phyloP scores from a whole-genome alignment of 2,329 filamentous ascomycete species.

The Cordyceps fumosorosea region DNA sequence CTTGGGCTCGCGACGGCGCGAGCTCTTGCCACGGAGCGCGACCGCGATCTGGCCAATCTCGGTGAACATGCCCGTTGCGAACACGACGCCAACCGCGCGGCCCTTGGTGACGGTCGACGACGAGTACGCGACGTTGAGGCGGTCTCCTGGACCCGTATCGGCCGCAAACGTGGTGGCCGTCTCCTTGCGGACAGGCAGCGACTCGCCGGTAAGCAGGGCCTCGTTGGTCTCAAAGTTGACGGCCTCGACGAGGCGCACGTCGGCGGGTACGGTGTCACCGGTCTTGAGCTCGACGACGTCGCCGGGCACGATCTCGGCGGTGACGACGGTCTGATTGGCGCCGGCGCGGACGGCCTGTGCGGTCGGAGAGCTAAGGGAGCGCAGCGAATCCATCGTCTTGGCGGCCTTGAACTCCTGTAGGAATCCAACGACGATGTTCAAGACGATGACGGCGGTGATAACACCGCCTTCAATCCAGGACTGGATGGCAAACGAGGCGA shows the following conservation, averaged over 20 bases:
- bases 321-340: slow-evolving; percentile 30
- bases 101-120: slow-evolving; percentile 57
- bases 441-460: slow-evolving; percentile 47
- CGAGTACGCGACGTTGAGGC: slow-evolving; percentile 56
- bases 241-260: slow-evolving; percentile 48
- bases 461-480: slow-evolving; percentile 57
- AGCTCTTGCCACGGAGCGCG: slow-evolving; percentile 32
- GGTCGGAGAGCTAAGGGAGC: slow-evolving; percentile 37
- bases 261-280: slow-evolving; percentile 56
- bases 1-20: slow-evolving; percentile 31
- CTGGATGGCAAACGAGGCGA: slow-evolving; percentile 48
- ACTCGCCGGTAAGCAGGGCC: slow-evolving; percentile 58
- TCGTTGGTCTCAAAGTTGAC: slow-evolving; percentile 66
- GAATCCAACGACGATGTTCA: slow-evolving; percentile 51
- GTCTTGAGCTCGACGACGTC: slow-evolving; percentile 49
- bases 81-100: slow-evolving; percentile 52
- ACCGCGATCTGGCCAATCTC: slow-evolving; percentile 57
- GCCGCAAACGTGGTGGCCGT: slow-evolving; percentile 34
- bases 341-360: slow-evolving; percentile 37
- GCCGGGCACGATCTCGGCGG: slow-evolving; percentile 46
- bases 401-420: slow-evolving; percentile 40
- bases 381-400: slow-evolving; percentile 43
- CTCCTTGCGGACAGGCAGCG: slow-evolving; percentile 52
- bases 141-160: slow-evolving; percentile 46
- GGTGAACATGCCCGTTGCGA: slow-evolving; percentile 54